A percentile compares a stretch with the other conserved stretches of the same genome.
These are phyloP conservation scores for Lanmaoa rubissima DNA, from an alignment of 768 basidiomycete species.

Conservation along the genomic window DNA sequence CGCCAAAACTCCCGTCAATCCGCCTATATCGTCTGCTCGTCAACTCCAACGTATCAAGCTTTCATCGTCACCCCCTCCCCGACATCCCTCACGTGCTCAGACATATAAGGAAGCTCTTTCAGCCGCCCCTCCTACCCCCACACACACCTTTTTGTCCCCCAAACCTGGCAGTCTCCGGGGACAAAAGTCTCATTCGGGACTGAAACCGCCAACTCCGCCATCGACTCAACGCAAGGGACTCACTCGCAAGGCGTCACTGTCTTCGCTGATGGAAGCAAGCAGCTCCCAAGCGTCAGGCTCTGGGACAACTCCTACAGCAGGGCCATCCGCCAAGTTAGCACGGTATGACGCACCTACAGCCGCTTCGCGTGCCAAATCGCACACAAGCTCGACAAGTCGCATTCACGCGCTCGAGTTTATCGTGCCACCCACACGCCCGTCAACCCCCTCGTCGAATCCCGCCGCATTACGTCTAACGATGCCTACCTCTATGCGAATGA, in stretches of 20 bases:
- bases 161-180: conserved; percentile 77
- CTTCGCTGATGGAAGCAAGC: conserved; percentile 64
- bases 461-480: conserved; percentile 80
- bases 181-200: conserved; percentile 81
- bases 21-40: conserved; percentile 65
- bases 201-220: conserved; percentile 76
- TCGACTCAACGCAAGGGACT: conserved; percentile 54
- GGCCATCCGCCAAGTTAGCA: conserved; percentile 39
- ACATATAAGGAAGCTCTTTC: conserved; percentile 57
- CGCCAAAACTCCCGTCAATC: conserved; percentile 69
- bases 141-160: conserved; percentile 57
- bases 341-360: conserved; percentile 80
- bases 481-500: conserved; percentile 78
- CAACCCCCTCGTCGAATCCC: conserved; percentile 76
- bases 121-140: conserved; percentile 45
- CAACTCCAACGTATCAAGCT: conserved; percentile 67
- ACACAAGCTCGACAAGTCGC: conserved; percentile 64
- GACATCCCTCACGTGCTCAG: conserved; percentile 50
- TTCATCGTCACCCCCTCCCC: conserved; percentile 68
- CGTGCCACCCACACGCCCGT: conserved; percentile 75
- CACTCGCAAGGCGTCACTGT: conserved; percentile 75
- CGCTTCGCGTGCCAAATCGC: conserved; percentile 73
- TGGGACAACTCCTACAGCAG: conserved; percentile 35
- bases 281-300: conserved; percentile 57
- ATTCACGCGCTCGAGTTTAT: conserved; percentile 57